A percentile compares a stretch with the other conserved stretches of the same genome.
phyloP scores from a whole-genome alignment of 192 early-diverging fungal species.

The Coemansia sp. region DNA sequence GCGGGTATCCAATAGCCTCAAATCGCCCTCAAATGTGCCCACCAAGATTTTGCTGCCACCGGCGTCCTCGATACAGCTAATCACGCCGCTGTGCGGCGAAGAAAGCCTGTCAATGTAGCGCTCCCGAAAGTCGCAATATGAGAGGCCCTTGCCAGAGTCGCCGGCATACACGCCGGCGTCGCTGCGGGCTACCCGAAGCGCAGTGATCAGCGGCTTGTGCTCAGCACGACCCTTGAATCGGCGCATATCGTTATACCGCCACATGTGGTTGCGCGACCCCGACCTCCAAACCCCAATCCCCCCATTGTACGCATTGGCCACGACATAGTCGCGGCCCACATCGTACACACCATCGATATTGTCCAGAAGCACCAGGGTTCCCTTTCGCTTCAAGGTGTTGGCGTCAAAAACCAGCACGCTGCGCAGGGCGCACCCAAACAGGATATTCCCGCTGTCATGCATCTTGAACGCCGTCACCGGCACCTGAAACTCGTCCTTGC shows the following conservation, averaged over 20 bases:
- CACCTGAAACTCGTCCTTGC: conserved; percentile 15
- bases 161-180: conserved; percentile 29
- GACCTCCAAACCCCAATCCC: conserved; percentile 47
- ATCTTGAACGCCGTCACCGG: conserved; percentile 28
- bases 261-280: conserved; percentile 34
- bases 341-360: conserved; percentile 42
- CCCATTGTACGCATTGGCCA: conserved; percentile 32
- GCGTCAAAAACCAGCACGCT: conserved; percentile 31
- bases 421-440: conserved; percentile 33
- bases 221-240: conserved; percentile 1
- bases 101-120: conserved; percentile 20
- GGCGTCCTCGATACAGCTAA: conserved; percentile 20
- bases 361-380: conserved; percentile 30
- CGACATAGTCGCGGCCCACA: conserved; percentile 39
- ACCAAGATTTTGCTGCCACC: conserved; percentile 14
- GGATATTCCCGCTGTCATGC: conserved; percentile 27
- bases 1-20: conserved; percentile 27
- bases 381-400: conserved; percentile 20
- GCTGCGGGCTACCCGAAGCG: conserved; percentile 19
- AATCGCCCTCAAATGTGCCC: conserved; percentile 23
- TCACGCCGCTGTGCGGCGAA: background rate
- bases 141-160: conserved; percentile 15
- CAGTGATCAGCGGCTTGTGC: conserved; percentile 9
- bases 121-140: conserved; percentile 37
- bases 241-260: conserved; percentile 50